phyloP scores from a whole-genome alignment of 257 asterid genomes.

The Nicotiana tabacum region DNA sequence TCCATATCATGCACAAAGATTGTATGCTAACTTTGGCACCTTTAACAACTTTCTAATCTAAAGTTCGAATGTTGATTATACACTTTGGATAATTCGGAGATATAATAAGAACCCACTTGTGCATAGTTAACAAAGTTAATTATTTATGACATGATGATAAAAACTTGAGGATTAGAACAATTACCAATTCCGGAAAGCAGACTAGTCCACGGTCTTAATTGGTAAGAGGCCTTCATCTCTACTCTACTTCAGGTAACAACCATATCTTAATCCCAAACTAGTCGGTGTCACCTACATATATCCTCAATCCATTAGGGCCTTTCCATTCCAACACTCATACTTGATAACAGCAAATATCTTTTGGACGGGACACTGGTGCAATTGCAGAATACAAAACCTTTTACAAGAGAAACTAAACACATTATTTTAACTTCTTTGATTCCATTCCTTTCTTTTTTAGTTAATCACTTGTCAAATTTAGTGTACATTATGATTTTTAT shows the following conservation, averaged over 20 bases:
- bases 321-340: background rate
- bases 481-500: background rate
- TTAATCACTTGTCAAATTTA: background rate
- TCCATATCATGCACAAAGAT: too few species aligned
- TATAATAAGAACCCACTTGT: too few species aligned
- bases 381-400: background rate
- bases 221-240: background rate
- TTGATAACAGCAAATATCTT: too few species aligned
- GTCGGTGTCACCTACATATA: background rate
- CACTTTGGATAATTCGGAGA: too few species aligned
- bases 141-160: too few species aligned
- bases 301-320: background rate
- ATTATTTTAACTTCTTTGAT: too few species aligned
- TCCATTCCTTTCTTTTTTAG: background rate
- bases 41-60: too few species aligned
- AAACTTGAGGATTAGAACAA: background rate
- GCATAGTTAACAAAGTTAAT: too few species aligned
- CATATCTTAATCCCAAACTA: background rate
- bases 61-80: too few species aligned
- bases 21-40: too few species aligned
- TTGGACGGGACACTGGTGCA: too few species aligned
- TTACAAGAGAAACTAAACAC: background rate
- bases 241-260: background rate
- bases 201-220: background rate
- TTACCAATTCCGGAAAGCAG: background rate